Conservation (phyloP, 2,329 filamentous ascomycete genomes). For the Xylariaceae sp. region DNA sequence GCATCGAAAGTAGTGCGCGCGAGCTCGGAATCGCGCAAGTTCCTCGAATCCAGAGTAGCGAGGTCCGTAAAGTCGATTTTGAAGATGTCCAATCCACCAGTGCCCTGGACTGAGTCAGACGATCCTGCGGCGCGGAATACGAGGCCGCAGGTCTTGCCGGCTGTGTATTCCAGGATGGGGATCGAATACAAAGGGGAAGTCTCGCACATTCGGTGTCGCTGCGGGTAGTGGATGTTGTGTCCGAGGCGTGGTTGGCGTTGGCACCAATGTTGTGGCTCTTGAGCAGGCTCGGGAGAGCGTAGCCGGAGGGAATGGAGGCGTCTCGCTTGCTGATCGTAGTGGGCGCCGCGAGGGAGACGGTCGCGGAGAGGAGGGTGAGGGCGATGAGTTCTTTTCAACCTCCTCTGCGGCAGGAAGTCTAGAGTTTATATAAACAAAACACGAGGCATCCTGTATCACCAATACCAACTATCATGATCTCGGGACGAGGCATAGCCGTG, state of each 20-base stretch:
- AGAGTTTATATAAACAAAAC: too few species aligned
- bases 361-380: slow-evolving; percentile 22
- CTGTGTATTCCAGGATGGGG: slow-evolving; percentile 20
- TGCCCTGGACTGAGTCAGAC: slow-evolving; percentile 18
- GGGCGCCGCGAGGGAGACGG: slow-evolving; percentile 23
- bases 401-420: too few species aligned
- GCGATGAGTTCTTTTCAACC: too few species aligned
- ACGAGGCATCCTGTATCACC: too few species aligned
- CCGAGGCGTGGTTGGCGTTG: slow-evolving; percentile 15
- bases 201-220: slow-evolving; percentile 15
- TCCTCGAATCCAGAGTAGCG: slow-evolving; percentile 17
- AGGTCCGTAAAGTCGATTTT: slow-evolving; percentile 23
- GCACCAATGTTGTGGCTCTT: slow-evolving; percentile 22
- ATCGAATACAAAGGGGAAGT: slow-evolving; percentile 27
- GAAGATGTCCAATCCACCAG: slow-evolving; percentile 24
- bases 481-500: too few species aligned
- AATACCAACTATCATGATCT: too few species aligned
- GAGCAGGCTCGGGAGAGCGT: slow-evolving; percentile 23
- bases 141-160: slow-evolving; percentile 24
- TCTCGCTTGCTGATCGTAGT: slow-evolving; percentile 11
- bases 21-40: slow-evolving; percentile 23
- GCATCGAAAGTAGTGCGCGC: slow-evolving; percentile 23
- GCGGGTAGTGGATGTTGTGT: slow-evolving; percentile 17
- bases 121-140: slow-evolving; percentile 17
- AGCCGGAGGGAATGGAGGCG: slow-evolving; percentile 10